Percentiles rank a stretch among this genome's conserved stretches.
Conservation (phyloP, 169 alveolate genomes). For the Cryptosporidium ryanae region DNA sequence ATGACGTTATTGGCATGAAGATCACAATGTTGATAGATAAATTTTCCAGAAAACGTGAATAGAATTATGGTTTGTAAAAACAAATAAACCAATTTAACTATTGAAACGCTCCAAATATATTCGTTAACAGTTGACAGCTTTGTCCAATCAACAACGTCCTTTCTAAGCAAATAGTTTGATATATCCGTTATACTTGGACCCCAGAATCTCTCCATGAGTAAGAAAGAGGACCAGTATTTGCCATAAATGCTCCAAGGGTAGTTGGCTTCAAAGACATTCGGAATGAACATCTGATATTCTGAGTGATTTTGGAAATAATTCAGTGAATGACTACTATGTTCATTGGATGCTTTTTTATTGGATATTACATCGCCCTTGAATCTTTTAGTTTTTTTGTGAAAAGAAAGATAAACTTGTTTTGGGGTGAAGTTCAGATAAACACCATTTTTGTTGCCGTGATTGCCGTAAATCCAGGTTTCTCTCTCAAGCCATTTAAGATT, state of each 20-base stretch:
- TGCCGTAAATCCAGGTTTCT: conserved; percentile 27
- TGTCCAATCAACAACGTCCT: conserved; percentile 47
- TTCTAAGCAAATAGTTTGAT: conserved; percentile 12
- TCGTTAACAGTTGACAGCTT: conserved; percentile 10
- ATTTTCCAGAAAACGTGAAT: conserved; percentile 45
- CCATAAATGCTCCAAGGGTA: conserved; percentile 39
- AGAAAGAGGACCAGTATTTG: conserved; percentile 59
- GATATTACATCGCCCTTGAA: neutral
- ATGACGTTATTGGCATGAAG: conserved; percentile 35
- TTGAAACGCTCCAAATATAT: conserved; percentile 29
- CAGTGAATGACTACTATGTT: neutral
- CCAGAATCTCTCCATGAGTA: conserved; percentile 30
- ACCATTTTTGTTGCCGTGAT: neutral
- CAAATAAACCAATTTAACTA: conserved; percentile 7
- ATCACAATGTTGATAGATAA: conserved; percentile 67
- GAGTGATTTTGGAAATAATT: neutral
- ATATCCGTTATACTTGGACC: conserved; percentile 54
- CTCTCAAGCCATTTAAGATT: conserved; percentile 55
- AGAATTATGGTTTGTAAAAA: conserved; percentile 28
- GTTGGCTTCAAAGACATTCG: conserved; percentile 20
- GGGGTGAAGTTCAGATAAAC: conserved; percentile 31
- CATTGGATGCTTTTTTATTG: neutral
- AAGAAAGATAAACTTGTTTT: conserved; percentile 7
- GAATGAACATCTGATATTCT: conserved; percentile 15
- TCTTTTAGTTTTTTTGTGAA: neutral